Base-by-base conservation (phyloP, 139 green algal species). In the Medakamo hakoo region DNA sequence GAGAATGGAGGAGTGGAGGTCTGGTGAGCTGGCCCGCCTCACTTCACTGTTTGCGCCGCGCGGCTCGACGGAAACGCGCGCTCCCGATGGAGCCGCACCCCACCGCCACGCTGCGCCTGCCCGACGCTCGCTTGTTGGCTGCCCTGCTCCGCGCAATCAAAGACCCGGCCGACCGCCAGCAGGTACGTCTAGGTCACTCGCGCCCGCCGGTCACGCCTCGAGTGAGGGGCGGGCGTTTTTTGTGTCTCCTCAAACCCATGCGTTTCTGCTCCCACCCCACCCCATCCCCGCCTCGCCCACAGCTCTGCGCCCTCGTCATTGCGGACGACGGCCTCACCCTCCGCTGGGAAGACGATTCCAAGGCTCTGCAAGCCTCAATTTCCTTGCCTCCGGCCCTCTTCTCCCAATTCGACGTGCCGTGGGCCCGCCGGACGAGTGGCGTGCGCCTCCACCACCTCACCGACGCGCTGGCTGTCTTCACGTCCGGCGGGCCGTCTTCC, bases 291-390 rank as follows among this genome's bases (percentile, higher is more conserved):
- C 40, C 9, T 16, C 16, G 9, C 40, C 40, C 40, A 52, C 66
- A 83, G 69, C 60, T 62, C 0, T 77, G 71, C 71, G 71, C 56
- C 2, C 40, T 83, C 2, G 30, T 63, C 0, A 52, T 83, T 1
- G 58, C 55, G 0, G 21, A 49, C 2, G 67, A 76, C 1, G 77
- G 73, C 5, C 49, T 83, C 1, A 65, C 59, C 27, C 4, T 83
- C 1, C 64, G 68, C 4, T 80, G 71, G 70, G 73, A 80, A 40
- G 77, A 83, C 30, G 77, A 83, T 1, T 76, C 69, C 19, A 83
- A 83, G 58, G 66, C 65, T 1, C 64, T 83, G 69, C 74, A 78
- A 31, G 66, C 61, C 24, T 73, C 64, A 0, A 58, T 83, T 19
- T 71, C 70, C 29, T n/a, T 83, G 30, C 68, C 16, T 1, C 31